Evolutionary conservation across 1,284 basidiomycete species (phyloP), one percentile per base, ranked within the genome.

Genomic region (Ceratobasidium sp.): DNA sequence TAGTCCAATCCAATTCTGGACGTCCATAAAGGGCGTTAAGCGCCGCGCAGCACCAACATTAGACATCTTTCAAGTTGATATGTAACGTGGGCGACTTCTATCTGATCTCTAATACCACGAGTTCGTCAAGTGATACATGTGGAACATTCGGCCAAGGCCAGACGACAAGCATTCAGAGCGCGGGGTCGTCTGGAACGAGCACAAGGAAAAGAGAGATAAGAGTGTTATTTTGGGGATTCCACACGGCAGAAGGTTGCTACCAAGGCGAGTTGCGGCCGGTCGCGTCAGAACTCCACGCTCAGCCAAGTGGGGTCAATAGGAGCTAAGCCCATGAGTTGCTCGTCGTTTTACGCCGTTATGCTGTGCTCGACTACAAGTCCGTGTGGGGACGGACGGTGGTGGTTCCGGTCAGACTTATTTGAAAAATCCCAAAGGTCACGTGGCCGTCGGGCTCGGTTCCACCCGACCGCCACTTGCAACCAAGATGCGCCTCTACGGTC

Each of bases 401-500:
- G 19, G 59, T 43, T 32, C 37, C n/a, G 34, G n/a, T 22, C 2
- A 19, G 34, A 17, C 15, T 40, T 43, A 62, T 62, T 62, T 62
- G 32, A 34, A 62, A 62, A 40, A 62, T 62, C 15, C 17, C 37
- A 37, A 19, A n/a, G 15, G 59, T 62, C 59, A 62, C 37, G 59
- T 62, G 59, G 22, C 19, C 8, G 11, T 17, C 25, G 19, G 46
- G 46, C 52, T n/a, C 22, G 25, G 4, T 11, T 25, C 19, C 22
- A 8, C 9, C 51, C 17, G 17, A 25, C 52, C 52, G 52, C 17
- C 52, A n/a, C 52, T n/a, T 19, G 15, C 46, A 49, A 19, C 8
- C 56, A 59, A 59, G 22, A 86, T 86, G 85, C 88, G 88, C 83
- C 84, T 88, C 79, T 86, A 86, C 81, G 84, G 85, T 46, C 85